Conservation (phyloP, 176 grass and related monocot genomes). For the Avena sativa region DNA sequence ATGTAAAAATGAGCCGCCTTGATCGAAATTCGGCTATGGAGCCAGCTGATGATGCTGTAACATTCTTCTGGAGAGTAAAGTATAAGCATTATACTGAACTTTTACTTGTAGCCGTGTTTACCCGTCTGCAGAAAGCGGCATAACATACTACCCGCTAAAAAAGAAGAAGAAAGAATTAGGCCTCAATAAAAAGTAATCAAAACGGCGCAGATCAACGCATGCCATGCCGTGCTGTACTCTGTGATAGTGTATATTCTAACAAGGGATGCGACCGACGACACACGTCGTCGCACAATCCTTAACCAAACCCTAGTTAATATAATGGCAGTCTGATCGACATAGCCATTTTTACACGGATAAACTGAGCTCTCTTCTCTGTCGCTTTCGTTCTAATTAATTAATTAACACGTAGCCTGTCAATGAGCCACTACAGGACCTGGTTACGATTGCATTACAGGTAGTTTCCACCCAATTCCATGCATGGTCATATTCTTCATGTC, state of each 20-base stretch:
- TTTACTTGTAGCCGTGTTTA: no score
- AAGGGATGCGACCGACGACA: background rate
- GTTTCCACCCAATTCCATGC: background rate
- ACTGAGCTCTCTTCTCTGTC: conserved; percentile 25
- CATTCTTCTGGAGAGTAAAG: no score
- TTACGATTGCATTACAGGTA: conserved; percentile 2
- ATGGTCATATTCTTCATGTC: conserved; percentile 38
- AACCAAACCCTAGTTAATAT: background rate
- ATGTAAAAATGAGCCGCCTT: no score
- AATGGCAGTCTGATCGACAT: background rate
- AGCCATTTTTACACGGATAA: conserved; percentile 14
- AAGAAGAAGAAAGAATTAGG: background rate
- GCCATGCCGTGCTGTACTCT: background rate
- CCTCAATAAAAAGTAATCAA: background rate
- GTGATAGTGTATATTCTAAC: background rate
- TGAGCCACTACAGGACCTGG: background rate
- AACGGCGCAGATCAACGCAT: background rate
- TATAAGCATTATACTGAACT: no score
- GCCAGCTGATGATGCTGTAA: no score
- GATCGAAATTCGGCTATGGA: no score
- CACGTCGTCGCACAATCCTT: conserved; percentile 33
- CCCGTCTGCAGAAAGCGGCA: no score
- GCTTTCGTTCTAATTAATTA: conserved; percentile 16
- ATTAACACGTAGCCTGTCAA: conserved; percentile 28
- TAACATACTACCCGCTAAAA: background rate